Evolutionary conservation across 148 eudicot species (phyloP).

Genomic region (Diospyros lotus): DNA sequence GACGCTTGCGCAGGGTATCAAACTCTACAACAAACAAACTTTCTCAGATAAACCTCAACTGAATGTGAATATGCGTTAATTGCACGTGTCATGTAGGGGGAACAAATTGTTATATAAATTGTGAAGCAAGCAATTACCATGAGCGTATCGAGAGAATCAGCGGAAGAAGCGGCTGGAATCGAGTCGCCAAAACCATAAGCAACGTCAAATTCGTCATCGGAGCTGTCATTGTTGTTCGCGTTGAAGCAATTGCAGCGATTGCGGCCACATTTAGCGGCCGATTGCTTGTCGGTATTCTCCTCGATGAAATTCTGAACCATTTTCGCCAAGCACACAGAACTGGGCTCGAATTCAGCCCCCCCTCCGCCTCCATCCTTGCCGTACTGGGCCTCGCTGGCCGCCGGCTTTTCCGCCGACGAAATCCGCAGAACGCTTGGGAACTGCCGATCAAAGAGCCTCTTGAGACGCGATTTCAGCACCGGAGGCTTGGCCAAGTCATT

Average conservation of each 20-base stretch:
- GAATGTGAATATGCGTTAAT: too few species aligned
- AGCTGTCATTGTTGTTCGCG: constrained; percentile 49
- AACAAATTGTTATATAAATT: background rate
- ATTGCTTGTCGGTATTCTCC: constrained; percentile 35
- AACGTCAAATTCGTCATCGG: constrained; percentile 56
- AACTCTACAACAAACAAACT: constrained; percentile 24
- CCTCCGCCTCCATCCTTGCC: constrained; percentile 4
- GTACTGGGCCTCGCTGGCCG: constrained; percentile 8
- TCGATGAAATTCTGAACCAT: constrained; percentile 64
- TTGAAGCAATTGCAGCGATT: constrained; percentile 71
- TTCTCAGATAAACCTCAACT: background rate
- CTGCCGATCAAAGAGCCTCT: constrained; percentile 65
- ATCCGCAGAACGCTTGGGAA: constrained; percentile 40
- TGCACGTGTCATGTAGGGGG: too few species aligned
- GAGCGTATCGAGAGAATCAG: constrained; percentile 37
- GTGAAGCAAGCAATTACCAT: constrained; percentile 29
- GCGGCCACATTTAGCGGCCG: constrained; percentile 35
- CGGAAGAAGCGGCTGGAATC: constrained; percentile 18
- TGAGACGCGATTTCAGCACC: constrained; percentile 55
- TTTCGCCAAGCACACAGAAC: constrained; percentile 51
- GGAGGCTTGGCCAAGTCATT: constrained; percentile 36
- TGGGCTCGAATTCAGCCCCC: constrained; percentile 39
- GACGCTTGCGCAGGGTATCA: constrained; percentile 46
- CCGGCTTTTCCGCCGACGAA: constrained; percentile 30
- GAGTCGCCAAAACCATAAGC: constrained; percentile 24